Percentiles rank a stretch among this genome's conserved stretches.
phyloP scores from a whole-genome alignment of 192 early-diverging fungal genomes.

The Neocallimastix lanati region DNA sequence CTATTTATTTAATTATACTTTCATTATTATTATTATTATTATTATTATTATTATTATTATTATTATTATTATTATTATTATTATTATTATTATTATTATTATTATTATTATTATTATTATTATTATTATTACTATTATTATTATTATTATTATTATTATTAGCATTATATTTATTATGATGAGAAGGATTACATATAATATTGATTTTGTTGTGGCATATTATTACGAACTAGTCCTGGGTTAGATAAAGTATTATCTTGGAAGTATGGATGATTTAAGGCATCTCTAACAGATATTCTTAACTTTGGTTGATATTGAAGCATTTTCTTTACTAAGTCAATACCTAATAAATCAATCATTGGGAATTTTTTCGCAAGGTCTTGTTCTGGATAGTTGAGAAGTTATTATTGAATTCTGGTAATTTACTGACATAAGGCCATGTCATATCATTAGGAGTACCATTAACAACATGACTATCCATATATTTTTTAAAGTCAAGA shows the following conservation, averaged over 20 bases:
- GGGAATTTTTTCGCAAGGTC: slow-evolving; percentile 45
- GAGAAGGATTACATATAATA: background rate
- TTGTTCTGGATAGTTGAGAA: slow-evolving; percentile 43
- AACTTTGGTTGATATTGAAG: slow-evolving; percentile 53
- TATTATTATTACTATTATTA: too few relatives aligned
- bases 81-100: too few relatives aligned
- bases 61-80: too few relatives aligned
- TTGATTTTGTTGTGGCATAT: background rate
- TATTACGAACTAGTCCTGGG: background rate
- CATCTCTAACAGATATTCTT: slow-evolving; percentile 44
- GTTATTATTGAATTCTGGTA: slow-evolving; percentile 51
- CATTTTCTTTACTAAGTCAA: slow-evolving; percentile 55
- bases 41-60: too few relatives aligned
- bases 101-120: too few relatives aligned
- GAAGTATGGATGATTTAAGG: slow-evolving; percentile 41
- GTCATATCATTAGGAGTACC: slow-evolving; percentile 59
- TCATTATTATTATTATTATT: too few relatives aligned
- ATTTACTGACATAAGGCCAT: slow-evolving; percentile 38
- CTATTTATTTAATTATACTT: too few relatives aligned
- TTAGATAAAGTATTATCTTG: slow-evolving; percentile 13
- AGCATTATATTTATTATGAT: too few relatives aligned
- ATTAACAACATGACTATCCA: slow-evolving; percentile 50
- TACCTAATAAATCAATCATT: slow-evolving; percentile 53
- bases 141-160: too few relatives aligned
- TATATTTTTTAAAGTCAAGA: slow-evolving; percentile 72